A percentile compares a stretch with the other conserved stretches of the same genome.
phyloP scores from a whole-genome alignment of 257 asterid species.

The Przewalskia tangutica region DNA sequence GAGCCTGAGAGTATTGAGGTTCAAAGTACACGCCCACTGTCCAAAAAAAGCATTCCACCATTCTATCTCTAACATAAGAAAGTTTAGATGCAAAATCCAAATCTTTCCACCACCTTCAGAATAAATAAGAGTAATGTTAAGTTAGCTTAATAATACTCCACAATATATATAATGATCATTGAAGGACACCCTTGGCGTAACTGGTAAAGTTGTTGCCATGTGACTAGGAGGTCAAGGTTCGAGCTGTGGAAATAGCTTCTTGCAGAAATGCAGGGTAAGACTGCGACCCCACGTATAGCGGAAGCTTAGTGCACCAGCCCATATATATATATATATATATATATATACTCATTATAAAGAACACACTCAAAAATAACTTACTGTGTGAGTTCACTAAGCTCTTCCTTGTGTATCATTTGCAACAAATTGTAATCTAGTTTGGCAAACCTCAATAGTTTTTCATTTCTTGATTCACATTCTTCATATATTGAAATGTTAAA shows the following conservation, averaged over 20 bases:
- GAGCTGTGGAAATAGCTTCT: too few relatives aligned
- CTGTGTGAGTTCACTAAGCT: not conserved
- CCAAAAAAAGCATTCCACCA: constrained; percentile 26
- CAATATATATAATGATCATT: too few relatives aligned
- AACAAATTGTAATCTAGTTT: constrained; percentile 2
- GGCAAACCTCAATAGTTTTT: not conserved
- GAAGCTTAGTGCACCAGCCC: too few relatives aligned
- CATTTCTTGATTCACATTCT: not conserved
- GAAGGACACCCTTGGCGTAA: too few relatives aligned
- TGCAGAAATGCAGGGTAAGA: too few relatives aligned
- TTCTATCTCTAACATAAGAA: constrained; percentile 10
- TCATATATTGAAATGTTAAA: not conserved
- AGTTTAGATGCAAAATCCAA: constrained; percentile 8
- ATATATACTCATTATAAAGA: not conserved
- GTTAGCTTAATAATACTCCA: not conserved
- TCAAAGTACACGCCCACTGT: constrained; percentile 9
- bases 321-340: too few relatives aligned
- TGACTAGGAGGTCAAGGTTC: too few relatives aligned
- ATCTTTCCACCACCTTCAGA: constrained; percentile 16
- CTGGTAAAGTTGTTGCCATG: too few relatives aligned
- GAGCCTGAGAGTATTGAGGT: constrained; percentile 8
- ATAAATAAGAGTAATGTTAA: not conserved
- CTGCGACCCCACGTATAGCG: too few relatives aligned
- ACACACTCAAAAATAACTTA: not conserved
- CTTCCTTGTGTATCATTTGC: not conserved